Percentiles rank a stretch among this genome's conserved stretches.
Evolutionary conservation across 140 eudicot genomes (phyloP).

Genomic region (Erigeron philadelphicus): DNA sequence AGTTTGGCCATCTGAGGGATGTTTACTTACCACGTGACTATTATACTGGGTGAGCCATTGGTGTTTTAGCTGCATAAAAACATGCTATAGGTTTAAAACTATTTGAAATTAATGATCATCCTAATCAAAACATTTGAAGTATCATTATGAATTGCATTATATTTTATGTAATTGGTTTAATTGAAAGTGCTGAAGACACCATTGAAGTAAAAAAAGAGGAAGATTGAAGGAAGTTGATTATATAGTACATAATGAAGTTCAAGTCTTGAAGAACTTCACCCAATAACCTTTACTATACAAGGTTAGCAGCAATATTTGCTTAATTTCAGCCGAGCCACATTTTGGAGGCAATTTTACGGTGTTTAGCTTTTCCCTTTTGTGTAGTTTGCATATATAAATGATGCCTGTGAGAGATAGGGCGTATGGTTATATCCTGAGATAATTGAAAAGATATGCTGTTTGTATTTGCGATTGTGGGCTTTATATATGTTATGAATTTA

Average conservation of each 20-base stretch:
- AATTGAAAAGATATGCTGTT: background rate
- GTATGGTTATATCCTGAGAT: background rate
- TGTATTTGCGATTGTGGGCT: slow-evolving; percentile 4
- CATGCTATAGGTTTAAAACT: background rate
- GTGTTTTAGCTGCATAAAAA: slow-evolving; percentile 8
- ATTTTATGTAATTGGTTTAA: slow-evolving; percentile 27
- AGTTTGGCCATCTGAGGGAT: slow-evolving; percentile 85
- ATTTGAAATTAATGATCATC: background rate
- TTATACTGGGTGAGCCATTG: slow-evolving; percentile 64
- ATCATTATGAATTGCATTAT: background rate
- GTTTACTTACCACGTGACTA: slow-evolving; percentile 82
- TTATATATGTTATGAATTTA: background rate
- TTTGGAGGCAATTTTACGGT: background rate
- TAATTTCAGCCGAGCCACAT: slow-evolving; percentile 21
- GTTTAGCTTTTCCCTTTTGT: background rate
- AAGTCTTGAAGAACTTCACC: slow-evolving; percentile 68
- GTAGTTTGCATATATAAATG: background rate
- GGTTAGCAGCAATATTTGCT: slow-evolving; percentile 56
- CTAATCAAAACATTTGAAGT: background rate
- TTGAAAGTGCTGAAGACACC: slow-evolving; percentile 59
- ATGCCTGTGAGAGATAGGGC: background rate
- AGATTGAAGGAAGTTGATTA: slow-evolving; percentile 66
- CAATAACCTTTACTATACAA: slow-evolving; percentile 46
- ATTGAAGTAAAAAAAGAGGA: slow-evolving; percentile 56
- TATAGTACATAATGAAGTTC: slow-evolving; percentile 51